phyloP scores from a whole-genome alignment of 2,329 filamentous ascomycete genomes.

The Talaromyces albobiverticillius region DNA sequence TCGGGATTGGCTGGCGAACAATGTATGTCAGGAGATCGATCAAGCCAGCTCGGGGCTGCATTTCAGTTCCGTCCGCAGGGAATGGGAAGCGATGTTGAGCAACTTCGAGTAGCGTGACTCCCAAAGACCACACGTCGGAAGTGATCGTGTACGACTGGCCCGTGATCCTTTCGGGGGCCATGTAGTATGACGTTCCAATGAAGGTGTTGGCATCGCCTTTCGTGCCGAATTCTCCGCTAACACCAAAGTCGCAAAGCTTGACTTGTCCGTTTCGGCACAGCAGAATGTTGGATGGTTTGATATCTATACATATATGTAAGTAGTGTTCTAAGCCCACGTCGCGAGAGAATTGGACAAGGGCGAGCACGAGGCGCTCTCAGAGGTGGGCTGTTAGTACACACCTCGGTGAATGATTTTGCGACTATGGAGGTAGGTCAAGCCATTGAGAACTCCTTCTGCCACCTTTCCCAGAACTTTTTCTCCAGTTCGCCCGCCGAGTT shows the following conservation, averaged over 20 bases:
- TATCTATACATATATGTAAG: conserved; percentile 55
- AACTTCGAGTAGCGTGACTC: conserved; percentile 97
- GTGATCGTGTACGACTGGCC: conserved; percentile 98
- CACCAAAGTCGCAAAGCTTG: conserved; percentile 97
- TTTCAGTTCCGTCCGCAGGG: conserved; percentile 91
- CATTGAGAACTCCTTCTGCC: conserved; percentile 88
- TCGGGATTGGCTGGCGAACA: conserved; percentile 90
- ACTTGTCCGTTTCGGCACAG: conserved; percentile 89
- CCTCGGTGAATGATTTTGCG: conserved; percentile 94
- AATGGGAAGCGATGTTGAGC: conserved; percentile 98
- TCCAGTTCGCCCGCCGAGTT: conserved; percentile 87
- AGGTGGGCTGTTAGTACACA: too few species aligned
- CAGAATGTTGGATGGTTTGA: conserved; percentile 97
- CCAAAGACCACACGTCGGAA: conserved; percentile 96
- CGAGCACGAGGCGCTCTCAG: too few species aligned
- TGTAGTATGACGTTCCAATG: conserved; percentile 98
- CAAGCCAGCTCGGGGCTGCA: conserved; percentile 86
- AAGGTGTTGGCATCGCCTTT: conserved; percentile 99
- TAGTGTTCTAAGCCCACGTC: too few species aligned
- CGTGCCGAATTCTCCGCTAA: conserved; percentile 95
- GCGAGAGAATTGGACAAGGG: too few species aligned
- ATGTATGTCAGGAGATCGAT: conserved; percentile 98
- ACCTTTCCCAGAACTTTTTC: conserved; percentile 98
- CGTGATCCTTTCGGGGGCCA: conserved; percentile 97
- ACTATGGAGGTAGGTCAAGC: conserved; percentile 89